phyloP scores from a whole-genome alignment of 208 protist genomes.

The Wallacemonas rigidus region DNA sequence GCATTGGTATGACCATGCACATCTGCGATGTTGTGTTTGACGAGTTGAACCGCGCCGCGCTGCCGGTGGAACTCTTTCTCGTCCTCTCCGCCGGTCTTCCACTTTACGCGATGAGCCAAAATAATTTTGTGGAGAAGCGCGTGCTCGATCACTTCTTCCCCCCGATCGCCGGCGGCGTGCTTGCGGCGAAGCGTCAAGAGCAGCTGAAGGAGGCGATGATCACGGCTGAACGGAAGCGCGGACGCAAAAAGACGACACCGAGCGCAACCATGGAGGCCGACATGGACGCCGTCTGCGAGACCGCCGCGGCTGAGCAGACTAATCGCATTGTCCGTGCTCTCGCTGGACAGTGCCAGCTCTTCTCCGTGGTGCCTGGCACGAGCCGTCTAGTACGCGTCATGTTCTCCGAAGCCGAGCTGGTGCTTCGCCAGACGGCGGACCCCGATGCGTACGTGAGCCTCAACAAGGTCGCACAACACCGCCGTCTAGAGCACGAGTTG shows the following conservation, averaged over 20 bases:
- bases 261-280: slow-evolving; percentile 15
- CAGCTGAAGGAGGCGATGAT: slow-evolving; percentile 22
- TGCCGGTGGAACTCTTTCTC: slow-evolving; percentile 61
- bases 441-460: slow-evolving; percentile 49
- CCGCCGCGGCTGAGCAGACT: slow-evolving; percentile 39
- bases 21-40: slow-evolving; percentile 83
- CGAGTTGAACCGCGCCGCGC: slow-evolving; percentile 53
- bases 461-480: slow-evolving; percentile 48
- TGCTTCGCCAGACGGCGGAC: slow-evolving; percentile 65
- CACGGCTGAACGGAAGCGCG: background rate
- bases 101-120: slow-evolving; percentile 83
- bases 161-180: slow-evolving; percentile 66
- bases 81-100: slow-evolving; percentile 61
- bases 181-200: slow-evolving; percentile 41
- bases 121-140: slow-evolving; percentile 88
- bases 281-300: slow-evolving; percentile 22
- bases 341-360: slow-evolving; percentile 60
- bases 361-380: slow-evolving; percentile 58
- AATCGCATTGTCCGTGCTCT: slow-evolving; percentile 45
- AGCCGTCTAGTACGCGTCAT: slow-evolving; percentile 70
- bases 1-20: slow-evolving; percentile 83
- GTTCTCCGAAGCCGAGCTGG: slow-evolving; percentile 82
- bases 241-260: background rate
- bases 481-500: slow-evolving; percentile 76
- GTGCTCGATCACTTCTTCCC: slow-evolving; percentile 88